Evolutionary conservation across 805 yeast species (phyloP).

Genomic region (Alloascoidea africana): DNA sequence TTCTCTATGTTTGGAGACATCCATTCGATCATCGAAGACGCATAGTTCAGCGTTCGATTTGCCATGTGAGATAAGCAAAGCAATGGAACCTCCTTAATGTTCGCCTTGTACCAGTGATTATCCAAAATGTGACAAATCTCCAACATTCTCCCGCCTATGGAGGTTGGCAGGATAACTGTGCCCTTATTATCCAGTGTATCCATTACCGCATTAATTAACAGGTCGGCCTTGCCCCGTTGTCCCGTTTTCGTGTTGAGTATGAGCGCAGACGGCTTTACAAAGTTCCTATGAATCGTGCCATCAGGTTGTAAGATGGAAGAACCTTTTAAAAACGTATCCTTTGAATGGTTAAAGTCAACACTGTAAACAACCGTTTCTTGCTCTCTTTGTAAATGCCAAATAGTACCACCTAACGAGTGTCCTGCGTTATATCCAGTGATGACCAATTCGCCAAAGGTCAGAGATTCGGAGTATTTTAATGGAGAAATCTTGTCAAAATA

Average conservation of each 20-base stretch:
- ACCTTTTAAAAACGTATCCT: conserved; percentile 69
- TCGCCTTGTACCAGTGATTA: conserved; percentile 32
- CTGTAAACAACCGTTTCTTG: conserved; percentile 79
- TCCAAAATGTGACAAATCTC: conserved; percentile 69
- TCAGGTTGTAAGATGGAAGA: conserved; percentile 40
- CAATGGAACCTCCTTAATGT: conserved; percentile 38
- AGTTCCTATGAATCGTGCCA: conserved; percentile 44
- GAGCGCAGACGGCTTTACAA: conserved; percentile 69
- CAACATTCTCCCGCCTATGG: conserved; percentile 65
- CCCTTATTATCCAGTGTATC: conserved; percentile 64
- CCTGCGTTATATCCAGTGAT: conserved; percentile 86
- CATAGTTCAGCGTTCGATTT: conserved; percentile 61
- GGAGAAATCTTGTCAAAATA: conserved; percentile 58
- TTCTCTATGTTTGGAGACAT: conserved; percentile 78
- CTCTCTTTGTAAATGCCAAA: conserved; percentile 65
- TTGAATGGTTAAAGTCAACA: conserved; percentile 89
- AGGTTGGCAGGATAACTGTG: conserved; percentile 69
- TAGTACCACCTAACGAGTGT: conserved; percentile 84
- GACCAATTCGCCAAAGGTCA: conserved; percentile 19
- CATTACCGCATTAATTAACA: conserved; percentile 42
- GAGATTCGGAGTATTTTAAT: conserved; percentile 60
- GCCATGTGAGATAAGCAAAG: conserved; percentile 67
- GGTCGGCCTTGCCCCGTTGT: conserved; percentile 39
- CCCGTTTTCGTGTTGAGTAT: conserved; percentile 49
- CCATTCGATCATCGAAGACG: conserved; percentile 90